phyloP scores from a whole-genome alignment of 352 stramenopile species.

The Globisporangium abappressorium region DNA sequence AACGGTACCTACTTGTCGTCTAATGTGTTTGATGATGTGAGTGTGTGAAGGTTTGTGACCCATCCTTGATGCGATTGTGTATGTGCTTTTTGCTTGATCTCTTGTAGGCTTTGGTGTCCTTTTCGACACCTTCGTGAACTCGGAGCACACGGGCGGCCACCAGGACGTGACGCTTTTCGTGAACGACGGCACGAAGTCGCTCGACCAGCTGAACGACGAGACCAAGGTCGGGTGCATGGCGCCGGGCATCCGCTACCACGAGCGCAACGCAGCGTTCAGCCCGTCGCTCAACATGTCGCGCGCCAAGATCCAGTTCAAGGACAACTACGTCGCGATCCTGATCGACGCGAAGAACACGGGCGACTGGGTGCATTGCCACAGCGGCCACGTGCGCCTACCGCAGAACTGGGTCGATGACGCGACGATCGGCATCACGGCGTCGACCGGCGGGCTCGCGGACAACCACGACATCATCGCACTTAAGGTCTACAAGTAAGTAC shows the following conservation, averaged over 20 bases:
- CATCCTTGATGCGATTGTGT: background rate
- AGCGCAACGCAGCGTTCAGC: conserved; percentile 75
- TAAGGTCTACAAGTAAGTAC: conserved; percentile 74
- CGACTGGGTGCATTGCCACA: conserved; percentile 70
- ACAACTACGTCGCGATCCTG: conserved; percentile 66
- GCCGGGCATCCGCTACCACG: conserved; percentile 75
- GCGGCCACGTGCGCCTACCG: conserved; percentile 41
- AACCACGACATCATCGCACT: conserved; percentile 81
- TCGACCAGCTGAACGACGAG: conserved; percentile 76
- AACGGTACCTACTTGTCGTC: conserved; percentile 21
- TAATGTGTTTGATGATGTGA: background rate
- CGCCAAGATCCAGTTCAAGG: conserved; percentile 75
- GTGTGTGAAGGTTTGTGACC: background rate
- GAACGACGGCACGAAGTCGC: conserved; percentile 72
- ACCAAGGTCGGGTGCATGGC: conserved; percentile 75
- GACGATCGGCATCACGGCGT: conserved; percentile 73
- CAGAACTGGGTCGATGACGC: conserved; percentile 62
- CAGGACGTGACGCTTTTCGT: conserved; percentile 83
- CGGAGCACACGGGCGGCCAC: conserved; percentile 72
- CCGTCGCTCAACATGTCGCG: conserved; percentile 78
- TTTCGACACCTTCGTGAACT: conserved; percentile 86
- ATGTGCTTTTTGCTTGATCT: background rate
- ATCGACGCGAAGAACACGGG: conserved; percentile 72
- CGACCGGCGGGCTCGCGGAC: conserved; percentile 76
- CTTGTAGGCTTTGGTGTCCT: conserved; percentile 58